These are phyloP conservation scores for Aspergillus affinis DNA, from an alignment of 495 filamentous ascomycete species.

Conservation along the genomic window DNA sequence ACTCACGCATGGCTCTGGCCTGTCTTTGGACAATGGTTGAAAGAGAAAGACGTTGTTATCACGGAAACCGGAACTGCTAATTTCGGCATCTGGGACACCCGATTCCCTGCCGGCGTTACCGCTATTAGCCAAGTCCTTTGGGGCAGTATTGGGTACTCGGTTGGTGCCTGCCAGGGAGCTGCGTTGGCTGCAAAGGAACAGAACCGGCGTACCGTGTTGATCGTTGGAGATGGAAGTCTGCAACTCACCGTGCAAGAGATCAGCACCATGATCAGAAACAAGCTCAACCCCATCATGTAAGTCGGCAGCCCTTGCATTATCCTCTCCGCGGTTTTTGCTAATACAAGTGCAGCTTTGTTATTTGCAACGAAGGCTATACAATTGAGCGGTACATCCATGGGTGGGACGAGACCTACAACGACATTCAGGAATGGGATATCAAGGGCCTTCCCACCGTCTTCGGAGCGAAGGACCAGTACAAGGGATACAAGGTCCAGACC, in stretches of 20 bases:
- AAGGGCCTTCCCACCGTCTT: slow-evolving; percentile 66
- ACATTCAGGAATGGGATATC: slow-evolving; percentile 73
- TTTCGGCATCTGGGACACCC: slow-evolving; percentile 88
- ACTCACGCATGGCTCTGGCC: slow-evolving; percentile 90
- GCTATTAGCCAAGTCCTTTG: slow-evolving; percentile 84
- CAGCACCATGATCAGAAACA: slow-evolving; percentile 78
- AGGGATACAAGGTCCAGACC: slow-evolving; percentile 69
- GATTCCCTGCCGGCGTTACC: slow-evolving; percentile 72
- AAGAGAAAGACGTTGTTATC: slow-evolving; percentile 73
- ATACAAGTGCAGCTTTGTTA: slow-evolving; percentile 52
- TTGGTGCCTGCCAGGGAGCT: slow-evolving; percentile 76
- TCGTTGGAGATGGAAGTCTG: slow-evolving; percentile 84
- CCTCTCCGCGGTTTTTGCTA: background rate
- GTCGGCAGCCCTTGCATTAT: slow-evolving; percentile 14
- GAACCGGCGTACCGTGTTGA: slow-evolving; percentile 71
- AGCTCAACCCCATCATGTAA: slow-evolving; percentile 77
- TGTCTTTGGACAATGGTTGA: slow-evolving; percentile 71
- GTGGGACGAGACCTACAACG: slow-evolving; percentile 77
- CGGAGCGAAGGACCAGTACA: slow-evolving; percentile 58
- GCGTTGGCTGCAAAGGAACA: slow-evolving; percentile 68
- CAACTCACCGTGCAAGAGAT: slow-evolving; percentile 85
- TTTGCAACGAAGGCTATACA: slow-evolving; percentile 58
- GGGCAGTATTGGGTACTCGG: slow-evolving; percentile 84
- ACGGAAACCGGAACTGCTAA: slow-evolving; percentile 89
- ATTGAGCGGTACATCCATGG: slow-evolving; percentile 57